Evolutionary conservation across 108 stramenopile species (phyloP).

Genomic region (Bacterosira constricta): DNA sequence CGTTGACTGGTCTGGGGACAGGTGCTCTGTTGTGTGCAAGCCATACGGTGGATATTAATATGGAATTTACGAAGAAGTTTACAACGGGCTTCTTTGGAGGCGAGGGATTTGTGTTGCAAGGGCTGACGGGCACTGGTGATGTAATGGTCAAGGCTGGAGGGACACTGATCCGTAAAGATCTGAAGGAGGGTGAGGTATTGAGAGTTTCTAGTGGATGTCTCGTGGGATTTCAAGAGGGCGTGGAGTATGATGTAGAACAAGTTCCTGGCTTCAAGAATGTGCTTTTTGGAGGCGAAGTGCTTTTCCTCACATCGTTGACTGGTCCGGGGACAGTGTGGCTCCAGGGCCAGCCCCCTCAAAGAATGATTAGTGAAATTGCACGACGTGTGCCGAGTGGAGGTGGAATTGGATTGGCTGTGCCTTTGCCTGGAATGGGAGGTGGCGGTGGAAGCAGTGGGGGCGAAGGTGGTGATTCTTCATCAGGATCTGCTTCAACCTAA

Average conservation of each 20-base stretch:
- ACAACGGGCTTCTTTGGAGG: slow-evolving; percentile 89
- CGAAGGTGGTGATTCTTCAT: slow-evolving; percentile 14
- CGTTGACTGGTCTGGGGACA: slow-evolving; percentile 83
- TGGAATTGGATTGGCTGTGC: slow-evolving; percentile 60
- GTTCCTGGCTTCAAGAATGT: slow-evolving; percentile 86
- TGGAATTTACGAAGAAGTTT: slow-evolving; percentile 81
- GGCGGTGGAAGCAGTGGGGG: slow-evolving; percentile 48
- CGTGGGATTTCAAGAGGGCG: slow-evolving; percentile 73
- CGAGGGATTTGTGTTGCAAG: slow-evolving; percentile 90
- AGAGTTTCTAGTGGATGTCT: slow-evolving; percentile 82
- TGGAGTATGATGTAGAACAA: slow-evolving; percentile 81
- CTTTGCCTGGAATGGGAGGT: slow-evolving; percentile 55
- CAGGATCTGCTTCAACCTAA: slow-evolving; percentile 10
- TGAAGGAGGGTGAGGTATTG: slow-evolving; percentile 78
- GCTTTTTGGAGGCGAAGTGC: slow-evolving; percentile 89
- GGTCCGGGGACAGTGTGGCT: slow-evolving; percentile 85
- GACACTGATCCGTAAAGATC: slow-evolving; percentile 55
- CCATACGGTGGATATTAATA: slow-evolving; percentile 73
- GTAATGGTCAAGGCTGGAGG: slow-evolving; percentile 89
- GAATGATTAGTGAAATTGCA: slow-evolving; percentile 89
- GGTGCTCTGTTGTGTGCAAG: slow-evolving; percentile 84
- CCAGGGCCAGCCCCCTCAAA: slow-evolving; percentile 91
- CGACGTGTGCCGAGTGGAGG: slow-evolving; percentile 77
- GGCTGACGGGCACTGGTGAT: slow-evolving; percentile 77
- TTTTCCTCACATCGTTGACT: slow-evolving; percentile 83